Evolutionary conservation across 805 yeast species (phyloP).

Genomic region (Wickerhamiella azyma): DNA sequence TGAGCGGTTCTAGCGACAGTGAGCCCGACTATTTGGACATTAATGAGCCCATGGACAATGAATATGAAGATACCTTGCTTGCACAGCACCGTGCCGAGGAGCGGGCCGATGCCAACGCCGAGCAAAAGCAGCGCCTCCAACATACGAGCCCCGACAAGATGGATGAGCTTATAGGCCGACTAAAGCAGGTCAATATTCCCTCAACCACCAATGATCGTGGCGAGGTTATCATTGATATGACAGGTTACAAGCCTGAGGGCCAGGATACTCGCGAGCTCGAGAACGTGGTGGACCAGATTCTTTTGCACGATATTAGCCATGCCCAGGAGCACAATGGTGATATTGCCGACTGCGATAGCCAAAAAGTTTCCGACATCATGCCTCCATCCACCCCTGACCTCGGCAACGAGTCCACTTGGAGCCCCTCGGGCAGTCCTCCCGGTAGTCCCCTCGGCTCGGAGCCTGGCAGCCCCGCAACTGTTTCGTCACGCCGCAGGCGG

Average conservation of each 20-base stretch:
- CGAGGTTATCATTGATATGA: constrained; percentile 81
- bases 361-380: background rate
- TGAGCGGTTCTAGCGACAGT: constrained; percentile 17
- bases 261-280: constrained; percentile 53
- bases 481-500: background rate
- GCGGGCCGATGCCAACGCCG: background rate
- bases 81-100: no score
- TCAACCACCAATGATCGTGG: constrained; percentile 81
- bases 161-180: constrained; percentile 16
- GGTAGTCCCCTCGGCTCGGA: constrained; percentile 6
- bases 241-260: constrained; percentile 77
- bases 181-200: constrained; percentile 57
- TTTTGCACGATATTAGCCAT: constrained; percentile 54
- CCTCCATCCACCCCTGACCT: background rate
- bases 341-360: background rate
- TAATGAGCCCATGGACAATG: constrained; percentile 6
- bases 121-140: constrained; percentile 1
- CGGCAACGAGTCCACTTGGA: background rate
- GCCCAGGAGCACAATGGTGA: constrained; percentile 11
- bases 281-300: constrained; percentile 53
- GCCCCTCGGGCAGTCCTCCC: no score
- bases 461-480: constrained; percentile 13
- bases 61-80: background rate
- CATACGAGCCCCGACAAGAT: constrained; percentile 16
- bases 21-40: constrained; percentile 19